Conservation (phyloP, 164 flowering plant genomes). For the Aristolochia fimbriata region DNA sequence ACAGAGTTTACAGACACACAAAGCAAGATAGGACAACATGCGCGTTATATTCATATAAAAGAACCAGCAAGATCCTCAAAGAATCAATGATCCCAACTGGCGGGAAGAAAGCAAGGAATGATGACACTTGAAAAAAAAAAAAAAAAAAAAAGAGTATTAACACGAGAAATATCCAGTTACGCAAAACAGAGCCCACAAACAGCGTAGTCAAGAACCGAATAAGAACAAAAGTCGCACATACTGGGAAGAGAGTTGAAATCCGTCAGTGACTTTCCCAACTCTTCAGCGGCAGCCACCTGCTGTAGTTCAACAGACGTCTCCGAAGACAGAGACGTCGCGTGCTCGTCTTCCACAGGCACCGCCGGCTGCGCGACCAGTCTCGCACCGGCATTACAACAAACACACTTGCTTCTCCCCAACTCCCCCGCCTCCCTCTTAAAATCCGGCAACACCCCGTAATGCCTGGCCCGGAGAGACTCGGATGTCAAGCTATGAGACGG, state of each 20-base stretch:
- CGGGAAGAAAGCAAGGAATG: not conserved
- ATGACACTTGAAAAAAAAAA: not conserved
- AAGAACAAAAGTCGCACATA: constrained; percentile 13
- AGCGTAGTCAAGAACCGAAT: not conserved
- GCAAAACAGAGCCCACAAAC: too few species aligned
- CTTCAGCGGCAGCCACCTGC: constrained; percentile 7
- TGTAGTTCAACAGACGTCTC: constrained; percentile 7
- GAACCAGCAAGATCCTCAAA: too few species aligned
- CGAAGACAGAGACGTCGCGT: constrained; percentile 4
- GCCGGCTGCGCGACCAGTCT: constrained; percentile 9
- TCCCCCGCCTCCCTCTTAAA: constrained; percentile 3
- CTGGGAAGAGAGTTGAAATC: constrained; percentile 32
- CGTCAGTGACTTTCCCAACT: constrained; percentile 14
- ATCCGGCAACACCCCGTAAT: constrained; percentile 5
- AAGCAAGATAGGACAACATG: too few species aligned
- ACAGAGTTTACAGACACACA: too few species aligned
- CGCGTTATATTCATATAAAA: too few species aligned
- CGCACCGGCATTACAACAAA: not conserved
- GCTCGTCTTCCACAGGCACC: constrained; percentile 18
- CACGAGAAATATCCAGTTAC: not conserved
- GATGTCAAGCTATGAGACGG: not conserved
- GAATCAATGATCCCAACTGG: not conserved
- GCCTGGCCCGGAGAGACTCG: not conserved
- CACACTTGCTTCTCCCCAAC: constrained; percentile 6
- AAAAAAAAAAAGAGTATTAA: not conserved